Percentiles rank a stretch among this genome's conserved stretches.
Evolutionary conservation across 441 rosid genomes (phyloP).

Genomic region (Macaranga tanarius): DNA sequence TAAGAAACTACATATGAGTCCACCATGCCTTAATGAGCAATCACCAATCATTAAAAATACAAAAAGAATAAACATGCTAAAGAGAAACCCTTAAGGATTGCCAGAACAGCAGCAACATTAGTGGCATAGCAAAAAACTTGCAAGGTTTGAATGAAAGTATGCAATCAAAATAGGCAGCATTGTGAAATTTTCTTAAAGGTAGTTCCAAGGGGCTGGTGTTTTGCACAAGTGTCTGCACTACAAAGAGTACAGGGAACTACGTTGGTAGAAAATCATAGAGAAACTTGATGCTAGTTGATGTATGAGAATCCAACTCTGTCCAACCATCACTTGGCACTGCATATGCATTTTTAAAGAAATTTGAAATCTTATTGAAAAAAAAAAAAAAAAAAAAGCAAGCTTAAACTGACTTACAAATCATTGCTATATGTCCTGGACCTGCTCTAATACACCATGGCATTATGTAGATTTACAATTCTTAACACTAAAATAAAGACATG

Average conservation of each 20-base stretch:
- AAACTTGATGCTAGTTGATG: slow-evolving; percentile 1
- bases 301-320: too few species aligned
- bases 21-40: not conserved
- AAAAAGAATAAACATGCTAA: not conserved
- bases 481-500: not conserved
- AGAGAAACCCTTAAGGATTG: not conserved
- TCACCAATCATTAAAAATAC: not conserved
- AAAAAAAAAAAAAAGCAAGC: too few species aligned
- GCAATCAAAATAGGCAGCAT: not conserved
- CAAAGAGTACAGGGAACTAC: not conserved
- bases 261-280: not conserved
- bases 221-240: not conserved
- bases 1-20: slow-evolving; percentile 19
- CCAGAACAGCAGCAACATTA: not conserved
- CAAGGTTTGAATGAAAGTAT: not conserved
- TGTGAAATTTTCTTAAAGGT: not conserved
- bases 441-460: not conserved
- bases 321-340: too few species aligned
- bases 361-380: too few species aligned
- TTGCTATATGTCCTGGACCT: too few species aligned
- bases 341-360: too few species aligned
- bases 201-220: not conserved
- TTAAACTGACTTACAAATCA: too few species aligned
- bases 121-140: not conserved
- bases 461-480: not conserved